Base-by-base conservation (phyloP, 352 stramenopile species). In the Thalassiosira mediterranea region DNA sequence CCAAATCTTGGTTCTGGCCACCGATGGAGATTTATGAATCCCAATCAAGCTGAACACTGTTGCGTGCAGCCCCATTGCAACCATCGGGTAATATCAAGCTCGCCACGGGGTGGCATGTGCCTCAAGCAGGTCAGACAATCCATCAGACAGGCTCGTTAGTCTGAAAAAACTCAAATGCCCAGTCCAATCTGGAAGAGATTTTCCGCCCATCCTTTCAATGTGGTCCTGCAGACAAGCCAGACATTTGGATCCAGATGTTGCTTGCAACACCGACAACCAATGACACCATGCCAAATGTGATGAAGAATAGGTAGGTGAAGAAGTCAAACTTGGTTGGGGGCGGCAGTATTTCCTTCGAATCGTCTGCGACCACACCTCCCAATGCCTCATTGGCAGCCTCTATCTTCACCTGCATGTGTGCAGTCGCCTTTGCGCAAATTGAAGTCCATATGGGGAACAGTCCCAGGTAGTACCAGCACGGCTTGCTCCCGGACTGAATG, bases 241-340 rank as follows among this genome's bases (percentile, higher is more conserved):
- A n/a, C n/a, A n/a, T n/a, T 76, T 91, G 72, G 13, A 89, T 73
- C 65, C 84, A 88, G 13, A 91, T 54, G 73, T 91, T 91, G 28
- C 62, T 84, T 8, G 70, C 7, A 17, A 92, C 25, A 48, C 86
- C 86, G 28, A 72, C 83, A 8, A 88, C 52, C 4, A 71, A 40
- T 3, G 81, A 77, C 44, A 90, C 59, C 0, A 76, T 13, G 48
- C 86, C 86, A 85, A 92, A 90, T 8, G 81, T 10, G 23, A 92
- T 72, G 51, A 92, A 89, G 19, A 92, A 88, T 4, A 90, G 80
- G 17, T 49, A 71, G n/a, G 87, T 62, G 51, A 40, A 75, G 25
- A 76, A 89, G 64, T 90, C 81, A 11, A 51, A 47, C 21, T 76
- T 73, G 5, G 71, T 56, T 32, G 71, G 61, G 48, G 53, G n/a